These are phyloP conservation scores for Xylaria scruposa DNA, from an alignment of 495 filamentous ascomycete species.

Conservation along the genomic window DNA sequence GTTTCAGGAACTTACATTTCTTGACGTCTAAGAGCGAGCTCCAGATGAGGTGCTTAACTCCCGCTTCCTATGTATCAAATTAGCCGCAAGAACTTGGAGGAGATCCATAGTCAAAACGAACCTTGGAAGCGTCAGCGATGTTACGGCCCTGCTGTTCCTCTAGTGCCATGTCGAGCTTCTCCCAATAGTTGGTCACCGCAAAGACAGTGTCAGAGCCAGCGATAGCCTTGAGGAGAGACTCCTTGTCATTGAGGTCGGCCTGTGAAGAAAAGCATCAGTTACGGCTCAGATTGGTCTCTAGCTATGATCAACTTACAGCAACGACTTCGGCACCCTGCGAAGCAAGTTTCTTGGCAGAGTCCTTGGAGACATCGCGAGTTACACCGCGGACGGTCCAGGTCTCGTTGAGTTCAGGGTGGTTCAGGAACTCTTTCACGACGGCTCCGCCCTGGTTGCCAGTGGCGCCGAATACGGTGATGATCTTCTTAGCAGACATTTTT, in stretches of 20 bases:
- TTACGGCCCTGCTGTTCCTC: constrained; percentile 64
- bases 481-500: constrained; percentile 54
- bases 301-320: constrained; percentile 16
- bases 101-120: constrained; percentile 26
- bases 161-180: constrained; percentile 50
- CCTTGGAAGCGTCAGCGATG: constrained; percentile 60
- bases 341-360: constrained; percentile 50
- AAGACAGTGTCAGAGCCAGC: constrained; percentile 62
- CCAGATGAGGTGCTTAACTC: constrained; percentile 62
- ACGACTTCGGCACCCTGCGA: constrained; percentile 53
- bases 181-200: constrained; percentile 65
- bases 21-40: constrained; percentile 40
- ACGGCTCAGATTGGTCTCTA: neutral
- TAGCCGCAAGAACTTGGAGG: neutral
- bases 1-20: constrained; percentile 21
- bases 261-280: constrained; percentile 33
- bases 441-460: constrained; percentile 69
- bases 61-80: constrained; percentile 38
- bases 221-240: constrained; percentile 57
- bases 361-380: constrained; percentile 59
- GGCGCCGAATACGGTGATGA: constrained; percentile 67
- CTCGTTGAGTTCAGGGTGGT: constrained; percentile 54
- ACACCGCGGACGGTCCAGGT: constrained; percentile 63
- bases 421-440: constrained; percentile 60
- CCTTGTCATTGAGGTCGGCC: constrained; percentile 59